Conservation (phyloP, 352 stramenopile genomes). For the Pythium phragmitis region DNA sequence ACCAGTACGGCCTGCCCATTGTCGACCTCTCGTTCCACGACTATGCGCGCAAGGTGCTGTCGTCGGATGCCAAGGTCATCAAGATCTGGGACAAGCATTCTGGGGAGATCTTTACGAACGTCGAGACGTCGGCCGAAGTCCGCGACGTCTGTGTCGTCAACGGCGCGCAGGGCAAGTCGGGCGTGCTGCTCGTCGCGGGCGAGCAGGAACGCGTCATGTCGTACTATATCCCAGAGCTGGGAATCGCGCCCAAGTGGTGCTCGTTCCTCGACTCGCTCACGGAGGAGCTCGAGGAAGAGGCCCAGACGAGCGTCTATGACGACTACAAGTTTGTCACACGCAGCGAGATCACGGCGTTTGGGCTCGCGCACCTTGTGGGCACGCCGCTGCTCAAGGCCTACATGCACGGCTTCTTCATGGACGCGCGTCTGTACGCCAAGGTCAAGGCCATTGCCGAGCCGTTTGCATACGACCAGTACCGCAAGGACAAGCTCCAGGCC, state of each 20-base stretch:
- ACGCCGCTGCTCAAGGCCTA: constrained; percentile 97
- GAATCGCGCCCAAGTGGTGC: constrained; percentile 97
- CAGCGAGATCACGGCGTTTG: constrained; percentile 94
- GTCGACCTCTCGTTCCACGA: constrained; percentile 93
- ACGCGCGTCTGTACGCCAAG: constrained; percentile 97
- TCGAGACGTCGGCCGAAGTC: constrained; percentile 96
- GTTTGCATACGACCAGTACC: constrained; percentile 97
- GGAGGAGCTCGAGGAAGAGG: constrained; percentile 98
- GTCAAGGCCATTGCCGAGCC: constrained; percentile 96
- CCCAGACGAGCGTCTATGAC: constrained; percentile 94
- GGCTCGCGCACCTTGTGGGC: constrained; percentile 96
- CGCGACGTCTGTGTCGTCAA: constrained; percentile 95
- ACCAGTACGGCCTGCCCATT: constrained; percentile 98
- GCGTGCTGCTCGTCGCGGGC: constrained; percentile 95
- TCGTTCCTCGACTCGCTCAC: constrained; percentile 99
- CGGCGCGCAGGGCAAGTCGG: constrained; percentile 89
- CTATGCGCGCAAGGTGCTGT: constrained; percentile 90
- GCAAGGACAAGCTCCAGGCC: constrained; percentile 96
- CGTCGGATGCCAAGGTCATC: constrained; percentile 96
- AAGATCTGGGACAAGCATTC: constrained; percentile 96
- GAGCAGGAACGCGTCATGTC: constrained; percentile 97
- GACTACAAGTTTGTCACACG: constrained; percentile 99
- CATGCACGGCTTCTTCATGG: constrained; percentile 99
- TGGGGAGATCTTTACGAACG: constrained; percentile 94
- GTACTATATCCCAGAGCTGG: constrained; percentile 98